Base-by-base conservation (phyloP, 345 rosid genomes). In the Brassica nigra region DNA sequence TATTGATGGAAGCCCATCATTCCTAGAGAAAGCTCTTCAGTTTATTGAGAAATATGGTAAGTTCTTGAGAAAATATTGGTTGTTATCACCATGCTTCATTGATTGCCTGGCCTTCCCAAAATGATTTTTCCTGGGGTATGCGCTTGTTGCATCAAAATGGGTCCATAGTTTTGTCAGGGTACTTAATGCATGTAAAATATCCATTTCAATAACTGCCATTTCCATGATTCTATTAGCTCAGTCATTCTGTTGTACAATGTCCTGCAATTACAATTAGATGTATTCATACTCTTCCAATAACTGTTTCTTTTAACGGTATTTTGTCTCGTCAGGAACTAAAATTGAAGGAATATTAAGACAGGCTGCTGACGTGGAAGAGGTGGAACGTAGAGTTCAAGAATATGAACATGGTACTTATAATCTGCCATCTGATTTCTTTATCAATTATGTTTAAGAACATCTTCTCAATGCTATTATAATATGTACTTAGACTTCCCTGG, bases 1-100 rank as follows among this genome's bases (percentile, higher is more conserved):
- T 85, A 95, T 95, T 85, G 99, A 95, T 84, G 98, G 99, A 68
- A 87, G 99, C 70, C 99, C 99, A 74, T 95, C 99, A 42, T 95
- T 95, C 78, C 97, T 95, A 58, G 99, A 95, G 89, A 95, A 95
- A 87, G 99, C 98, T 82, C 98, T 95, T 85, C 91, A 65, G 74
- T 95, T 95, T 85, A 90, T 95, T 52, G 98, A 95, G 88, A 90
- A 88, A 67, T 87, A 85, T 87, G 99, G 99, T 93, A 77, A 78
- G 97, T 80, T 71, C 63, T 34, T 39, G 29, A 34, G 82, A 16
- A 68, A 28, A 62, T 52, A 15, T 33, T 4, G 27, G 20, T 80
- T 18, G 57, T 54, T 70, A 39, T 37, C 42, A 68, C 28, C 16
- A 66, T 42, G 62, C 55, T 79, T 57, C 42, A 30, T 58, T 16